Evolutionary conservation across 345 rosid genomes (phyloP).

Genomic region (Trapa incisa): DNA sequence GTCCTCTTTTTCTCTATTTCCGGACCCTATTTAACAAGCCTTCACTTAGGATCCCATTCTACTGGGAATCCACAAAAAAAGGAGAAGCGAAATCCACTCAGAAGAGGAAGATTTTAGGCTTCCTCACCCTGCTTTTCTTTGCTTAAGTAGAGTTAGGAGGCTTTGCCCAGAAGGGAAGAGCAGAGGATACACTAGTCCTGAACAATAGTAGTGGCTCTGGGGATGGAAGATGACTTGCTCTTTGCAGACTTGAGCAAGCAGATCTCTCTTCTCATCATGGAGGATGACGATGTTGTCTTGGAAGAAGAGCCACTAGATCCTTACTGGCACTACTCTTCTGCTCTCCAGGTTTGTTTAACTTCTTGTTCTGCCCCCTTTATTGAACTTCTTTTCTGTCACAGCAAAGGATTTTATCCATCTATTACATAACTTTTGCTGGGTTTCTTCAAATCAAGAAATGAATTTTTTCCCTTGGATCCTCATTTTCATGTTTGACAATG

Average conservation of each 20-base stretch:
- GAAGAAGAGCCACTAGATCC: slow-evolving; percentile 39
- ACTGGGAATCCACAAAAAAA: background rate
- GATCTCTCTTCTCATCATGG: slow-evolving; percentile 92
- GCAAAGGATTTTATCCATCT: too few relatives aligned
- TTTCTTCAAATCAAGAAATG: too few relatives aligned
- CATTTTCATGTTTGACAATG: too few relatives aligned
- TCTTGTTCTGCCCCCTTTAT: background rate
- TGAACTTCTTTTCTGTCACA: too few relatives aligned
- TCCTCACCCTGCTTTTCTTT: background rate
- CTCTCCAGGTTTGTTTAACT: slow-evolving; percentile 39
- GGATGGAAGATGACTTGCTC: slow-evolving; percentile 76
- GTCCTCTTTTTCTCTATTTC: background rate
- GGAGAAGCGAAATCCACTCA: background rate
- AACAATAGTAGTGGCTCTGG: slow-evolving; percentile 39
- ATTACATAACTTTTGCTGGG: too few relatives aligned
- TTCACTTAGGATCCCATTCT: background rate
- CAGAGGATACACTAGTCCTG: background rate
- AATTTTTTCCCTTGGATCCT: too few relatives aligned
- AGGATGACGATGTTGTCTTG: slow-evolving; percentile 30
- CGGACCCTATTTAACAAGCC: slow-evolving; percentile 19
- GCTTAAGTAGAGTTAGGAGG: background rate
- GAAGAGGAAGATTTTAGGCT: background rate
- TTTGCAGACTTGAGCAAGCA: slow-evolving; percentile 90
- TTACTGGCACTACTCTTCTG: slow-evolving; percentile 33
- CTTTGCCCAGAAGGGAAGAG: background rate